These are phyloP conservation scores for Tolypocladium sp. DNA, from an alignment of 2,329 filamentous ascomycete species.

Conservation along the genomic window DNA sequence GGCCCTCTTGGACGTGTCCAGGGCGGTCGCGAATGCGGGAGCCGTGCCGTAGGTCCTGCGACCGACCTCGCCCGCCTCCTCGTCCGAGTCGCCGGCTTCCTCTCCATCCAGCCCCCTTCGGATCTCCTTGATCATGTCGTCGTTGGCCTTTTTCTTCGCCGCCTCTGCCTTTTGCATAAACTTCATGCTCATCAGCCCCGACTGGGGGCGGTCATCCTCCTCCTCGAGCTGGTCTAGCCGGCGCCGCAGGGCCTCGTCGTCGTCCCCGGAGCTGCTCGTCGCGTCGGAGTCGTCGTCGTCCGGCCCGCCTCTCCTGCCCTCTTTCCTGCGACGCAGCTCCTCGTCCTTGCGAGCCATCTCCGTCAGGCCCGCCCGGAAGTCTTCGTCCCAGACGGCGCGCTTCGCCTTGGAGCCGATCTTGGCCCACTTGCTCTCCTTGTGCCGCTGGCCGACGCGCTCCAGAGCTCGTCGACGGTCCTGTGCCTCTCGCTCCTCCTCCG, in stretches of 20 bases:
- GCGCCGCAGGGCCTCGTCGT: conserved; percentile 41
- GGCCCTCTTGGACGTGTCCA: conserved; percentile 17
- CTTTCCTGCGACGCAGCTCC: conserved; percentile 70
- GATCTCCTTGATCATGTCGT: conserved; percentile 63
- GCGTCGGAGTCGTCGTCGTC: conserved; percentile 43
- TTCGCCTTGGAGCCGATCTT: conserved; percentile 74
- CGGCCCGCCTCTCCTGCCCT: conserved; percentile 50
- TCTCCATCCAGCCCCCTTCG: conserved; percentile 62
- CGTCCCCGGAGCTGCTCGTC: conserved; percentile 46
- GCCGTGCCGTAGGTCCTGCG: conserved; percentile 58
- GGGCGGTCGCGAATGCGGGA: conserved; percentile 20
- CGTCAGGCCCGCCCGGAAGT: conserved; percentile 65
- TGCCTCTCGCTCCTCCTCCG: conserved; percentile 55
- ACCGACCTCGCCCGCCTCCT: conserved; percentile 51
- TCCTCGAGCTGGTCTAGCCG: conserved; percentile 32
- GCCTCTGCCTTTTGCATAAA: conserved; percentile 93
- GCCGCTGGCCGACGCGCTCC: conserved; percentile 76
- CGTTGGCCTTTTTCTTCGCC: conserved; percentile 67
- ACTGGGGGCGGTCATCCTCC: conserved; percentile 44
- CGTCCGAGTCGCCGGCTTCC: conserved; percentile 39
- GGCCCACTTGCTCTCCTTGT: conserved; percentile 86
- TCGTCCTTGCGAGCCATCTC: conserved; percentile 79
- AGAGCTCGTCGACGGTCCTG: conserved; percentile 68
- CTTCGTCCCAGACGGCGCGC: conserved; percentile 79
- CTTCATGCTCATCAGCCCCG: conserved; percentile 72